Conservation (phyloP, 2,329 filamentous ascomycete genomes). For the Waltergamsia citrina region DNA sequence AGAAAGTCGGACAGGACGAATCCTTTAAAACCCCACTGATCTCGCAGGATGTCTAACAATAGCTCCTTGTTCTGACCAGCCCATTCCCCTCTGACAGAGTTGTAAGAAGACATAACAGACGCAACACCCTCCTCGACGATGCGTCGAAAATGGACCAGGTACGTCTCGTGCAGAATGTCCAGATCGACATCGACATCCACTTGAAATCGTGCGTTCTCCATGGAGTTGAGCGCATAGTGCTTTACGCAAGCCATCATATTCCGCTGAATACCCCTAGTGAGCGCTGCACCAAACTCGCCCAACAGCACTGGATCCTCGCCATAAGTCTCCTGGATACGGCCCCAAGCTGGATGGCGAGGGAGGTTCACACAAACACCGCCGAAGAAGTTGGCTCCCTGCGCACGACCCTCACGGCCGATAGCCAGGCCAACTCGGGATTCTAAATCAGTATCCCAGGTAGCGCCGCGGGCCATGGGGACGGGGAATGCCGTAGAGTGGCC, state of each 20-base stretch:
- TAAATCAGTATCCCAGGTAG: slow-evolving; percentile 10
- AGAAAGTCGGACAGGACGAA: slow-evolving; percentile 10
- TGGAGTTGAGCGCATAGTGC: slow-evolving; percentile 13
- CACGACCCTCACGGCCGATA: slow-evolving; percentile 10
- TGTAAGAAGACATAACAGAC: slow-evolving; percentile 5
- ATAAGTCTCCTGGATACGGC: slow-evolving; percentile 13
- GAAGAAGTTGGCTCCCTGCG: slow-evolving; percentile 11
- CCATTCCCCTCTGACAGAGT: slow-evolving; percentile 10
- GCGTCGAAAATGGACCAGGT: slow-evolving; percentile 10
- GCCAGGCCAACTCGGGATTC: slow-evolving; percentile 10
- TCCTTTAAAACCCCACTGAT: slow-evolving; percentile 9
- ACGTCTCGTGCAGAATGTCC: slow-evolving; percentile 10
- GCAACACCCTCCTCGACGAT: background rate
- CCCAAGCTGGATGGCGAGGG: slow-evolving; percentile 13
- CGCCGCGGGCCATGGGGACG: slow-evolving; percentile 11
- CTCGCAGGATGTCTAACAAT: slow-evolving; percentile 8
- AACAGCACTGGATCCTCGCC: slow-evolving; percentile 11
- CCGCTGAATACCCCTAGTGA: slow-evolving; percentile 9
- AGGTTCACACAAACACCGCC: slow-evolving; percentile 12
- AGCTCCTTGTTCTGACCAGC: slow-evolving; percentile 10
- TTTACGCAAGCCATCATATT: slow-evolving; percentile 13
- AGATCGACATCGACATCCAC: slow-evolving; percentile 10
- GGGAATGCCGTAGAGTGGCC: slow-evolving; percentile 9
- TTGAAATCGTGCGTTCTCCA: slow-evolving; percentile 12
- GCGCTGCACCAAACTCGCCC: slow-evolving; percentile 10